phyloP scores from a whole-genome alignment of 23 red algal genomes.

The Gracilaria vermiculophylla region DNA sequence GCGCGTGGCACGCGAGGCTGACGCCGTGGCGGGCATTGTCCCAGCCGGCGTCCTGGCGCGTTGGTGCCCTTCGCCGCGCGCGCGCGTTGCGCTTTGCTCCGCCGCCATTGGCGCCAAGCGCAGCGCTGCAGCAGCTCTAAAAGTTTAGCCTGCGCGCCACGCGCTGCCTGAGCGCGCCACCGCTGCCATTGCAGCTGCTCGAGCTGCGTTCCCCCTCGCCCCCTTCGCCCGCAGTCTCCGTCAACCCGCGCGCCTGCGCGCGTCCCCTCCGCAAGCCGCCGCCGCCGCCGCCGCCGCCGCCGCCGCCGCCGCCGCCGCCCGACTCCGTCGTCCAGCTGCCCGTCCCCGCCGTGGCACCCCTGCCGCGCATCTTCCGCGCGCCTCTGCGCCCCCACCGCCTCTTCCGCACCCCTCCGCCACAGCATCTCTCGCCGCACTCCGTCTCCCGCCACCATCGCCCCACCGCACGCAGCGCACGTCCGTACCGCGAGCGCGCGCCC shows the following conservation, averaged over 20 bases:
- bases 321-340: not conserved
- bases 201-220: not conserved
- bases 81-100: too few relatives aligned
- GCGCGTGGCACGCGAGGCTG: too few relatives aligned
- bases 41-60: too few relatives aligned
- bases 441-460: not conserved
- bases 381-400: not conserved
- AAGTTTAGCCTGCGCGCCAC: not conserved
- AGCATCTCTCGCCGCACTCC: not conserved
- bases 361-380: not conserved
- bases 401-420: not conserved
- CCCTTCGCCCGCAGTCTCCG: not conserved
- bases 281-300: too few relatives aligned
- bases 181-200: not conserved
- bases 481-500: not conserved
- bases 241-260: too few relatives aligned
- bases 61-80: too few relatives aligned
- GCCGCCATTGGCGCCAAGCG: too few relatives aligned
- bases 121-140: not conserved
- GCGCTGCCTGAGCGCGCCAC: not conserved
- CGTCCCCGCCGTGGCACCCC: not conserved
- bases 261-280: too few relatives aligned
- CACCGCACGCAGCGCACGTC: not conserved
- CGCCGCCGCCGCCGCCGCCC: too few relatives aligned
- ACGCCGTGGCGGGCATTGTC: too few relatives aligned